Conservation (phyloP, 768 basidiomycete genomes). For the Rhizopogon sp. region DNA sequence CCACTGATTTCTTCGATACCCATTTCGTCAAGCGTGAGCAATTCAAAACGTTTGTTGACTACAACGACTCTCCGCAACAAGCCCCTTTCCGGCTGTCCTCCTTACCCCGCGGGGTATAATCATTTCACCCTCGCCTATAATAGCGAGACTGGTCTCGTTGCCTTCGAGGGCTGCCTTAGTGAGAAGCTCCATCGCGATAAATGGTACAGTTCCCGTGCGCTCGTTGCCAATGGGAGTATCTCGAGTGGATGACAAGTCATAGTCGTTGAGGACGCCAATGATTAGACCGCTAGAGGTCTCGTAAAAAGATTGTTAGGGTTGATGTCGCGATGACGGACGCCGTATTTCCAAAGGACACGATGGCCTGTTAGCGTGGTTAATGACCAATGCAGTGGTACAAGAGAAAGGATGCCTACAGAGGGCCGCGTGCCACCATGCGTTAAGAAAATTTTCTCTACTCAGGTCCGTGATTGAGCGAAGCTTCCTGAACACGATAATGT, state of each 20-base stretch:
- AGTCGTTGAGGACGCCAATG: constrained; percentile 9
- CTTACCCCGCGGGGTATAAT: no score
- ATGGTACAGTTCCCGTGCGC: constrained; percentile 9
- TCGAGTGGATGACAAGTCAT: neutral
- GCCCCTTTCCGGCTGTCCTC: no score
- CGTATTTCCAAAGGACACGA: no score
- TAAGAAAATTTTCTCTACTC: neutral
- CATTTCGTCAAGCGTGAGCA: no score
- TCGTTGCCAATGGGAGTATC: neutral
- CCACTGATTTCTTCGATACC: no score
- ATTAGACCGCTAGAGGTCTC: neutral
- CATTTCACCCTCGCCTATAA: no score
- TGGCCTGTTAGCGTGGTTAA: neutral
- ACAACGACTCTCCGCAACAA: no score
- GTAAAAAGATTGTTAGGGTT: constrained; percentile 6
- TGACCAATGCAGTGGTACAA: neutral
- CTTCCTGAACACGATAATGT: neutral
- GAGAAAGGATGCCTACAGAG: neutral
- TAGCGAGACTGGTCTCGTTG: no score
- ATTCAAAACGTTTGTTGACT: no score
- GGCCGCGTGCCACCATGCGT: constrained; percentile 3
- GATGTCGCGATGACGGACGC: no score
- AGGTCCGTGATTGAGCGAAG: constrained; percentile 3
- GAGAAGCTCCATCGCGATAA: constrained; percentile 8
- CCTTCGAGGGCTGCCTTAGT: neutral